A percentile compares a stretch with the other conserved stretches of the same genome.
Evolutionary conservation across 768 basidiomycete species (phyloP).

Genomic region (Termitomyces sp.): DNA sequence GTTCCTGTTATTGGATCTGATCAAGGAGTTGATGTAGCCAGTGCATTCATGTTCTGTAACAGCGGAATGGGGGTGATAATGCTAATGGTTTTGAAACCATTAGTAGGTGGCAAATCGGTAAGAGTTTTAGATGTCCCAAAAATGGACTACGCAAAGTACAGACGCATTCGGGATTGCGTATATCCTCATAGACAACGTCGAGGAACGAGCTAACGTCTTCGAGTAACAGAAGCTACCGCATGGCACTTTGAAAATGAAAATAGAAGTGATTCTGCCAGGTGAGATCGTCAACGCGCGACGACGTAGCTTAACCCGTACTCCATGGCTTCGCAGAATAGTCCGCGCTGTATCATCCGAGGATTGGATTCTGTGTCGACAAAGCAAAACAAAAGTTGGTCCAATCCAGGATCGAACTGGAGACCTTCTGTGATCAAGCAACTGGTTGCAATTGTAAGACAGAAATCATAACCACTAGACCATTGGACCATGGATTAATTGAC

Average conservation of each 20-base stretch:
- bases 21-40: conserved; percentile 1
- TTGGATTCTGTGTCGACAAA: too few relatives aligned
- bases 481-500: conserved; percentile 12
- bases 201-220: not conserved
- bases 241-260: not conserved
- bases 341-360: not conserved
- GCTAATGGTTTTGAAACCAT: not conserved
- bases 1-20: not conserved
- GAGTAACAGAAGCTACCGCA: not conserved
- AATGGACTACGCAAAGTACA: not conserved
- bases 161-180: not conserved
- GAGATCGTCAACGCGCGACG: not conserved
- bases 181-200: not conserved
- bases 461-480: conserved; percentile 45
- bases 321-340: not conserved
- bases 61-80: not conserved
- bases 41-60: not conserved
- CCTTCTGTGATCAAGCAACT: conserved; percentile 21
- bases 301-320: not conserved
- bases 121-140: not conserved
- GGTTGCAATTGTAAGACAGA: conserved; percentile 23
- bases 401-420: conserved; percentile 33
- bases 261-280: not conserved
- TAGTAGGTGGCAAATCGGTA: not conserved
- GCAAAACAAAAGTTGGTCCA: conserved; percentile 18